Percentiles rank a stretch among this genome's conserved stretches.
These are phyloP conservation scores for Diplodia intermedia DNA, from an alignment of 2,329 filamentous ascomycete genomes.

Conservation along the genomic window DNA sequence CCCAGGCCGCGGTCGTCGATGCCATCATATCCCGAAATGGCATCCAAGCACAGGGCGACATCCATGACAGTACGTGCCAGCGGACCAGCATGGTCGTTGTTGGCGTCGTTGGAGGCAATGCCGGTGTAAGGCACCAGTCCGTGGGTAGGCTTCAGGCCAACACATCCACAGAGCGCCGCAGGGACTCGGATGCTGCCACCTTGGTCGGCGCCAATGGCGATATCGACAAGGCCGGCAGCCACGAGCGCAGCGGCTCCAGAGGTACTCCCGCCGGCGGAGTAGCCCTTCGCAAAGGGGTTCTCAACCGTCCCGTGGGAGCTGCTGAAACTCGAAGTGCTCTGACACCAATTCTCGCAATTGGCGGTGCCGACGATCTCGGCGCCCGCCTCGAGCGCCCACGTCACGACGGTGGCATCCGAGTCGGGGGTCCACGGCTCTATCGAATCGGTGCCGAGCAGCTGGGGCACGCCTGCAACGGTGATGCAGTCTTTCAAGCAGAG, in stretches of 20 bases:
- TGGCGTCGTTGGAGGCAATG: slow-evolving; percentile 47
- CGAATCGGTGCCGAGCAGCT: slow-evolving; percentile 60
- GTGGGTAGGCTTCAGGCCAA: slow-evolving; percentile 55
- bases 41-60: slow-evolving; percentile 41
- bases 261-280: slow-evolving; percentile 57
- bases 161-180: slow-evolving; percentile 46
- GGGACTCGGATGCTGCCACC: slow-evolving; percentile 51
- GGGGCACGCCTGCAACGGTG: slow-evolving; percentile 61
- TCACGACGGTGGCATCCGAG: slow-evolving; percentile 63
- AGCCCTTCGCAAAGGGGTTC: slow-evolving; percentile 56
- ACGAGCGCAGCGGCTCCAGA: slow-evolving; percentile 55
- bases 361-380: slow-evolving; percentile 59
- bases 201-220: slow-evolving; percentile 50
- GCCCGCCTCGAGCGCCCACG: slow-evolving; percentile 58
- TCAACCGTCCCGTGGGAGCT: slow-evolving; percentile 50
- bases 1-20: slow-evolving; percentile 44
- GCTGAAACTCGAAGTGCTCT: slow-evolving; percentile 57
- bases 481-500: slow-evolving; percentile 64
- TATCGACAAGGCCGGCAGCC: slow-evolving; percentile 47
- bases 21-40: slow-evolving; percentile 42
- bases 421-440: slow-evolving; percentile 59
- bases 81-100: slow-evolving; percentile 52
- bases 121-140: slow-evolving; percentile 61
- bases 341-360: slow-evolving; percentile 62
- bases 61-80: slow-evolving; percentile 41